Conservation (phyloP, 352 stramenopile genomes). For the Globisporangium echinulatum region DNA sequence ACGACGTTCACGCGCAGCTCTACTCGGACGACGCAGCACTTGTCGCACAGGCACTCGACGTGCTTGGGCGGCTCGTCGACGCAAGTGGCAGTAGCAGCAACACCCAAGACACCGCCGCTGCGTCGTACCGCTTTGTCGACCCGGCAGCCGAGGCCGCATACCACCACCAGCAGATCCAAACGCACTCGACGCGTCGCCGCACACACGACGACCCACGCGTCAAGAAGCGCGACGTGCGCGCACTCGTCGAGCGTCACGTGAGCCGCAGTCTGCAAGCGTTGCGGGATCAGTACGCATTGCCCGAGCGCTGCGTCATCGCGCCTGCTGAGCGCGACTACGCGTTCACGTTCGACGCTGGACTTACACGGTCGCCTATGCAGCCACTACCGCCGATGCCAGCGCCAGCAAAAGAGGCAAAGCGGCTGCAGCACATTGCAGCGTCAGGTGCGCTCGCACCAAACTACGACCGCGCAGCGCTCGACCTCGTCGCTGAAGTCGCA, state of each 20-base stretch:
- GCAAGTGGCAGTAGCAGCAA: not conserved
- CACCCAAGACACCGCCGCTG: no score
- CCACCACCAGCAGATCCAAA: not conserved
- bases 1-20: slow-evolving; percentile 27
- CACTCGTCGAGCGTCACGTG: slow-evolving; percentile 37
- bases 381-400: slow-evolving; percentile 39
- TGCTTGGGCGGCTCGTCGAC: slow-evolving; percentile 33
- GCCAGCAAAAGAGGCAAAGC: slow-evolving; percentile 29
- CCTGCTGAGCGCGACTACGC: slow-evolving; percentile 30
- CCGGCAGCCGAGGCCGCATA: slow-evolving; percentile 11
- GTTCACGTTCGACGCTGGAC: slow-evolving; percentile 29
- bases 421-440: slow-evolving; percentile 36
- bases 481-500: slow-evolving; percentile 49
- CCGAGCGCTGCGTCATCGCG: slow-evolving; percentile 5
- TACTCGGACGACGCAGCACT: slow-evolving; percentile 34
- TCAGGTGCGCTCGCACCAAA: slow-evolving; percentile 20
- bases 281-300: slow-evolving; percentile 14
- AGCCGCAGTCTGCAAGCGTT: slow-evolving; percentile 18
- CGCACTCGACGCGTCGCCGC: no score
- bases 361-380: slow-evolving; percentile 27
- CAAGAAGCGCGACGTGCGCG: slow-evolving; percentile 22
- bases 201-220: no score
- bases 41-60: slow-evolving; percentile 36
- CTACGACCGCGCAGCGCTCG: slow-evolving; percentile 38
- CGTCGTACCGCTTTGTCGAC: slow-evolving; percentile 9